Evolutionary conservation across 306 rosid genomes (phyloP), one percentile per base, ranked within the genome.

Genomic region (Cicer yamashitae): DNA sequence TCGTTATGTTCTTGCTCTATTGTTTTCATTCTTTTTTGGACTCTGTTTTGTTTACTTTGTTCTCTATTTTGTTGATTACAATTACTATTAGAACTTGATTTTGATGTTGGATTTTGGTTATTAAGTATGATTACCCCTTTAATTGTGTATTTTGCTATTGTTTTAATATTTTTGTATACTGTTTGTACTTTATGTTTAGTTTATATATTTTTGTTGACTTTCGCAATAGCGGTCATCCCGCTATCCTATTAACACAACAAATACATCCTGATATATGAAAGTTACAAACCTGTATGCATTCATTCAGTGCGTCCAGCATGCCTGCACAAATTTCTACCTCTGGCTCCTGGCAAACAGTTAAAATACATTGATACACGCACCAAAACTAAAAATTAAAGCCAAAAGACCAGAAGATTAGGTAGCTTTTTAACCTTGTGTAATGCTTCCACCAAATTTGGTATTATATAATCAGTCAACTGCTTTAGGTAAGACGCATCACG

Each of bases 381-480:
- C 41, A 70, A 80, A 77, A 38, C 6, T 25, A 44, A 15, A 54
- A 61, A 75, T 10, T 67, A 76, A 37, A 51, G 46, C 57, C 67
- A 61, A 51, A 69, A 11, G 3, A 51, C 47, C 18, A 73, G 64
- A 63, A 37, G 39, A 48, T 76, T 20, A 3, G 56, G 65, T 45
- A 78, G 77, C 76, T 82, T 38, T 10, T 61, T 72, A 65, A 91
- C 98, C 94, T 94, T 94, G 74, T 94, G 99, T 75, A 94, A 80
- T 71, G 99, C 96, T 83, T 94, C 99, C 87, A 90, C 93, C 79
- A 94, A 81, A 86, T 91, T 91, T 63, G 99, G 99, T 72, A 94
- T 86, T 67, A 94, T 90, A 85, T 90, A 94, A 79, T 94, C 97
- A 30, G 99, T 90, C 84, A 94, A 78, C 79, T 92, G 99, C 77